A percentile compares a stretch with the other conserved stretches of the same genome.
phyloP scores from a whole-genome alignment of 345 rosid species.

The Murraya koenigii region DNA sequence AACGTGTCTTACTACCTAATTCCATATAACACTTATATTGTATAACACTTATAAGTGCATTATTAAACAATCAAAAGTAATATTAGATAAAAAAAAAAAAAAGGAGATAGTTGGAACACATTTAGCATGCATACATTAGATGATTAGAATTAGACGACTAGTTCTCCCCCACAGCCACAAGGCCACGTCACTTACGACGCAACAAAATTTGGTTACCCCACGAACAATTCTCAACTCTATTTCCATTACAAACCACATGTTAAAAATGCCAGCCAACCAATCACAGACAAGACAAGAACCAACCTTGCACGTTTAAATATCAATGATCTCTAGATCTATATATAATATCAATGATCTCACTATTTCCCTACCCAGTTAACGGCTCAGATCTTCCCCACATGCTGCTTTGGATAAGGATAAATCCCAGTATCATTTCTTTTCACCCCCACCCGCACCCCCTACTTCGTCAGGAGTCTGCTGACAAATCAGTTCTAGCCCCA shows the following conservation, averaged over 20 bases:
- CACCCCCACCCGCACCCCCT: not conserved
- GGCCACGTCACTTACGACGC: not conserved
- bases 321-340: too few species aligned
- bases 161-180: not conserved
- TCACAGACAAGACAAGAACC: constrained; percentile 8
- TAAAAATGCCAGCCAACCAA: constrained; percentile 9
- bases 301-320: constrained; percentile 19
- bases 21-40: not conserved
- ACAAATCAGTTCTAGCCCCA: constrained; percentile 9
- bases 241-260: constrained; percentile 21
- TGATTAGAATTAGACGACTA: not conserved
- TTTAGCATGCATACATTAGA: not conserved
- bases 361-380: not conserved
- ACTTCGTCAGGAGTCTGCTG: constrained; percentile 4
- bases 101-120: not conserved
- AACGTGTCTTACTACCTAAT: too few species aligned
- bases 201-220: not conserved
- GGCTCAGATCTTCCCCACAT: constrained; percentile 12
- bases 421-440: constrained; percentile 13
- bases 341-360: too few species aligned
- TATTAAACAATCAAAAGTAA: not conserved
- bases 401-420: constrained; percentile 33
- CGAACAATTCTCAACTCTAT: not conserved
- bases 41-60: not conserved
- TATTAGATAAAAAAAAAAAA: not conserved